These are phyloP conservation scores for Botryobasidium botryosum DNA, from an alignment of 768 basidiomycete genomes.

Conservation along the genomic window DNA sequence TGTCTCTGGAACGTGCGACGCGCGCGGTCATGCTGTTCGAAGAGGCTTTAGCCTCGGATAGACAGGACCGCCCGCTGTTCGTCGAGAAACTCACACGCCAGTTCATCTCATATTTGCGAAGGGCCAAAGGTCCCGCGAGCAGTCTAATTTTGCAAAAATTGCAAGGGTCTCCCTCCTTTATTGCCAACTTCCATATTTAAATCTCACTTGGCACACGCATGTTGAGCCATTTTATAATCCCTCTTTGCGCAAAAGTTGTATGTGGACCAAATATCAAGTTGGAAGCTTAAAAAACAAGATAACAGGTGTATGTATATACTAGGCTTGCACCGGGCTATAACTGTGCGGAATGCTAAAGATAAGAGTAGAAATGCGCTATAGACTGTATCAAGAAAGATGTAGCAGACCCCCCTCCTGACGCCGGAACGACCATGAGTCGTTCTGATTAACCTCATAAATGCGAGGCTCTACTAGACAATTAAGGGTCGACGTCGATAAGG, in stretches of 20 bases:
- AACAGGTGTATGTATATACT: too few species aligned
- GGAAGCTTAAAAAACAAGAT: too few species aligned
- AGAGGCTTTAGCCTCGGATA: background rate
- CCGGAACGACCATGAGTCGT: too few species aligned
- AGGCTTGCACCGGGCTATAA: too few species aligned
- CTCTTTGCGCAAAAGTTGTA: background rate
- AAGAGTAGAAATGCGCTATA: too few species aligned
- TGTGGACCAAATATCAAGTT: too few species aligned
- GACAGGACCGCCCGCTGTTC: background rate
- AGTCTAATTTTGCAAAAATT: conserved; percentile 2
- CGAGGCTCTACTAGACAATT: too few species aligned
- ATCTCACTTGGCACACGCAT: background rate
- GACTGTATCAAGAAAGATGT: too few species aligned
- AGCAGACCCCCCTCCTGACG: too few species aligned
- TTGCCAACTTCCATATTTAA: conserved; percentile 5
- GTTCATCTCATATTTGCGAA: background rate
- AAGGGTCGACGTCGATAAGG: too few species aligned
- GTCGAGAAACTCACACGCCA: background rate
- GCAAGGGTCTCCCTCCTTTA: conserved; percentile 1
- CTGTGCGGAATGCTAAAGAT: too few species aligned
- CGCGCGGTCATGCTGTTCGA: background rate
- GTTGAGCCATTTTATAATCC: background rate
- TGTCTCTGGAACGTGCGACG: background rate
- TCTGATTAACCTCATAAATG: too few species aligned
- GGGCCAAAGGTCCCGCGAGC: conserved; percentile 1